phyloP scores from a whole-genome alignment of 2,329 filamentous ascomycete species.

The Knufia fluminis region DNA sequence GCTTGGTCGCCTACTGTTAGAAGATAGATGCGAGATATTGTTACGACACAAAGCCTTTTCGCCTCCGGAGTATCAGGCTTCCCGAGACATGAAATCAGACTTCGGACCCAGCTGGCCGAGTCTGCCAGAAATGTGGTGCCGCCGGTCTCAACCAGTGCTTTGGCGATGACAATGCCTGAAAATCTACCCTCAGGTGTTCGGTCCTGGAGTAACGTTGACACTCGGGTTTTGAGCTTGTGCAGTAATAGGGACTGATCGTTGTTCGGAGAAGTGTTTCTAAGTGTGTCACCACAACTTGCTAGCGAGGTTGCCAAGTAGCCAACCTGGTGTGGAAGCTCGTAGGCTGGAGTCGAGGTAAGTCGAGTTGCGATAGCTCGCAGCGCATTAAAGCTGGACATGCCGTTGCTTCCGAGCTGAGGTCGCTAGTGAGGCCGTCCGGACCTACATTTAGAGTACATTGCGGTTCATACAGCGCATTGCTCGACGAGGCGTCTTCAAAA shows the following conservation, averaged over 20 bases:
- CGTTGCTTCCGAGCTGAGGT: neutral
- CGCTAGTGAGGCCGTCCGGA: too few species aligned
- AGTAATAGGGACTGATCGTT: slow-evolving; percentile 61
- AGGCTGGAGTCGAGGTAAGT: slow-evolving; percentile 60
- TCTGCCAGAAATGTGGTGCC: slow-evolving; percentile 73
- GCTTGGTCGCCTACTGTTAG: slow-evolving; percentile 75
- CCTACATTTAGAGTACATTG: too few species aligned
- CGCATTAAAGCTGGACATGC: slow-evolving; percentile 28
- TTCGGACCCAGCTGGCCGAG: slow-evolving; percentile 65
- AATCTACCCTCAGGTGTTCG: slow-evolving; percentile 66
- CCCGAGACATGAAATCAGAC: slow-evolving; percentile 65
- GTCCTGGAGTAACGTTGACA: slow-evolving; percentile 70
- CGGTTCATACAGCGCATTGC: neutral
- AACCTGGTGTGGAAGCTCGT: slow-evolving; percentile 64
- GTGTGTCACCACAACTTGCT: slow-evolving; percentile 45
- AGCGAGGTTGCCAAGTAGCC: slow-evolving; percentile 55
- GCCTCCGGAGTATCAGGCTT: slow-evolving; percentile 68
- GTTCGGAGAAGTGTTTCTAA: slow-evolving; percentile 47
- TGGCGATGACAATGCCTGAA: slow-evolving; percentile 67
- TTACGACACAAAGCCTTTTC: slow-evolving; percentile 67
- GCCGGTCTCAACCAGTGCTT: slow-evolving; percentile 70
- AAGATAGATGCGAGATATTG: slow-evolving; percentile 73
- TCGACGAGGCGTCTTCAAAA: too few species aligned
- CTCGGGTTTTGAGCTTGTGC: slow-evolving; percentile 70
- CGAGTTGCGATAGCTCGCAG: slow-evolving; percentile 38